phyloP scores from a whole-genome alignment of 2,329 filamentous ascomycete species.

The Paracoccidioides brasiliensis region DNA sequence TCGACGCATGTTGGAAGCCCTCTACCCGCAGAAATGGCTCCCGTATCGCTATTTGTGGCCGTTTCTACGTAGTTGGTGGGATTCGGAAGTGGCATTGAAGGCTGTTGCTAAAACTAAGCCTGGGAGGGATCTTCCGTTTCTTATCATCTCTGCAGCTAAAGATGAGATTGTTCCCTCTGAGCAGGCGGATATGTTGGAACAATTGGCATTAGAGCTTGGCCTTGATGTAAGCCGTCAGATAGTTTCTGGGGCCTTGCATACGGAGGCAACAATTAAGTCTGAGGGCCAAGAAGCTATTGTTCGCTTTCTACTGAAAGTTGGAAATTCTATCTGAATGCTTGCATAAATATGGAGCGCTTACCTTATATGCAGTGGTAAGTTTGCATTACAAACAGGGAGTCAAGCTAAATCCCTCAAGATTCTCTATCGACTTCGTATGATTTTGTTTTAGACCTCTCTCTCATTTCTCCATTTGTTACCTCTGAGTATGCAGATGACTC shows the following conservation, averaged over 20 bases:
- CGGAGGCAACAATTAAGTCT: conserved; percentile 32
- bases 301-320: conserved; percentile 6
- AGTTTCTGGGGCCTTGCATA: conserved; percentile 38
- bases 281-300: conserved; percentile 31
- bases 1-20: conserved; percentile 52
- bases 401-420: no score
- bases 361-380: no score
- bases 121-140: conserved; percentile 16
- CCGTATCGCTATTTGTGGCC: conserved; percentile 64
- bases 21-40: conserved; percentile 70
- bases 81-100: conserved; percentile 31
- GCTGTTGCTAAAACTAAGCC: conserved; percentile 20
- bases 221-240: conserved; percentile 27
- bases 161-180: conserved; percentile 33
- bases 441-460: no score
- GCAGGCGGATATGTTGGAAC: conserved; percentile 24
- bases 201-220: conserved; percentile 21
- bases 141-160: conserved; percentile 30
- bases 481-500: neutral
- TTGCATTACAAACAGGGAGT: no score
- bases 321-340: neutral
- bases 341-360: no score
- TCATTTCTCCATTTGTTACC: no score
- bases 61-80: conserved; percentile 53
- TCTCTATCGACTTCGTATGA: no score